Evolutionary conservation across 2,329 filamentous ascomycete genomes (phyloP), one percentile per base, ranked within the genome.

Genomic region (Fusarium sterilihyphosum): DNA sequence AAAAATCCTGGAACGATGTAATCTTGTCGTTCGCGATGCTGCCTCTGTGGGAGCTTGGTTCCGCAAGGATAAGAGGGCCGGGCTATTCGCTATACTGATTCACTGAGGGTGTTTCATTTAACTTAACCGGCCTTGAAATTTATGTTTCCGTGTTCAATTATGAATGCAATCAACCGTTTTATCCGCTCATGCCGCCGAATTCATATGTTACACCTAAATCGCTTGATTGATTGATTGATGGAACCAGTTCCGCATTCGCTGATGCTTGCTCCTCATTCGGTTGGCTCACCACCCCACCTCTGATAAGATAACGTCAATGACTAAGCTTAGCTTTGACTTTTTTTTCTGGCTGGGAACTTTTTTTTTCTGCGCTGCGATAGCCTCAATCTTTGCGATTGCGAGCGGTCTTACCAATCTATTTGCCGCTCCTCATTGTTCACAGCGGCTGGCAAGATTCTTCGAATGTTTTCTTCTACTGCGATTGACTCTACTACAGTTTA

Each of bases 311-410:
- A 24, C 24, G 16, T 1, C 8, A 9, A 60, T 60, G 57, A 60
- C 53, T 70, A 62, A 53, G 41, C 38, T 40, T 24, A 38, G 35
- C 35, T 78, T 79, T 75, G 66, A 63, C 65, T 70, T 78, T 81
- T 82, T 81, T 81, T 78, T 44, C 31, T n/a, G 57, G n/a, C 44
- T n/a, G 52, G 67, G 29, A 67, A 67, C 49, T 56, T 77, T 80
- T 78, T 78, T 77, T 76, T 73, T 70, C 64, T 62, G 59, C 67
- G 65, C 66, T 75, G 71, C 53, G 75, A 80, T 79, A 79, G 77
- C 78, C 72, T 82, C 80, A 73, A 77, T 74, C 70, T 64, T 60
- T 60, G 57, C 57, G 57, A 69, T 61, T 60, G 56, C 72, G 75
- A 77, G 73, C 76, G 63, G 76, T 65, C 69, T 46, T 56, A 61